Base-by-base conservation (phyloP, 805 yeast genomes). In the Starmerella sp. region DNA sequence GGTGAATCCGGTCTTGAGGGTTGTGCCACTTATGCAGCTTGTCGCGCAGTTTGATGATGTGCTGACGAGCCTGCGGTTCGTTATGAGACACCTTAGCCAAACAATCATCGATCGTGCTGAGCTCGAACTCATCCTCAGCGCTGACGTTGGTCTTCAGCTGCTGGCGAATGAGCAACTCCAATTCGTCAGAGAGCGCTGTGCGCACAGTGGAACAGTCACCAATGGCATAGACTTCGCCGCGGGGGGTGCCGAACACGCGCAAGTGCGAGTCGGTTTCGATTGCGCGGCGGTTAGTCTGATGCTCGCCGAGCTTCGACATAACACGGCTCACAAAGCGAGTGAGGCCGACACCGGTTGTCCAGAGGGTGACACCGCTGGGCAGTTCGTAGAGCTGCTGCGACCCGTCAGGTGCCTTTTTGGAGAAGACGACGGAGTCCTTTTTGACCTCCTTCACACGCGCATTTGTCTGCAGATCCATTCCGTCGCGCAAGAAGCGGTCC, bases 311-410 rank as follows among this genome's bases (percentile, higher is more conserved):
- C n/a, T 73, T 67, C 22, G 72, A 68, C 47, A 77, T 82, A 45
- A 83, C 73, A 39, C 74, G 75, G 64, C 75, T 75, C 7, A 86
- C 82, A 50, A 83, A 65, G 14, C 83, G 84, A 57, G 80, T 77
- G 61, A 79, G 82, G 6, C 84, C 79, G 41, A 83, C 85, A 57
- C 89, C 89, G 0, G 89, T 83, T 1, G 87, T 82, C 89, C 89
- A 83, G 47, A 83, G 66, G 65, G 87, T 81, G 38, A 83, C 66
- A 11, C 89, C 89, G 57, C 76, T 82, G 48, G 86, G 83, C 51
- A 83, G 67, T 56, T 77, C 75, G 65, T 76, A 78, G 14, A 50
- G 47, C 42, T 49, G 60, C 42, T 58, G 59, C 35, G 67, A 69
- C 17, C 78, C 78, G 29, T 69, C 72, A n/a, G 39, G 51, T 39